Evolutionary conservation across 2,329 filamentous ascomycete species (phyloP).

Genomic region (Alternaria panax): DNA sequence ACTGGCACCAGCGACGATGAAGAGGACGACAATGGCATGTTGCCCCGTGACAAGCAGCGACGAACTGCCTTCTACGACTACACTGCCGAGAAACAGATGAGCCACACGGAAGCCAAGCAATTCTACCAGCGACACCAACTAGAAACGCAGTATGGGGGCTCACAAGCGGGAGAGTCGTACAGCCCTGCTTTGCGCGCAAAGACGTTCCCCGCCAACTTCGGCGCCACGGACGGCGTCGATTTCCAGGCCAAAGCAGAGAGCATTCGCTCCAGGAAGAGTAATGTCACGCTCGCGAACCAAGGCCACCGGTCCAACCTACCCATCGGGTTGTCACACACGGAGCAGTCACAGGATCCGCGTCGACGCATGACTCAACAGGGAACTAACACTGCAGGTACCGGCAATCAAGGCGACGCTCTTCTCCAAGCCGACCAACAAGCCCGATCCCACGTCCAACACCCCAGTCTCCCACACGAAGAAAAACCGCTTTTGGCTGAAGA

Average conservation of each 20-base stretch:
- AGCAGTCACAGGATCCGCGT: constrained; percentile 39
- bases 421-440: constrained; percentile 59
- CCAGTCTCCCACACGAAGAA: constrained; percentile 61
- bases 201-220: constrained; percentile 53
- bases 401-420: constrained; percentile 38
- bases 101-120: constrained; percentile 90
- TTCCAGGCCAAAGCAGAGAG: constrained; percentile 51
- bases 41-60: constrained; percentile 61
- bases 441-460: constrained; percentile 59
- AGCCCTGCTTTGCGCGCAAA: constrained; percentile 55
- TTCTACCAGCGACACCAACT: constrained; percentile 91
- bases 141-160: constrained; percentile 59
- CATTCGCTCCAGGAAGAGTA: constrained; percentile 53
- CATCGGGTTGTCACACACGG: constrained; percentile 39
- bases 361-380: constrained; percentile 26
- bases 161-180: constrained; percentile 48
- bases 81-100: constrained; percentile 91
- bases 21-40: constrained; percentile 45
- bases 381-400: constrained; percentile 18
- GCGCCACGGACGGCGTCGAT: constrained; percentile 45
- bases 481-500: constrained; percentile 63
- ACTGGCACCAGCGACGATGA: constrained; percentile 37
- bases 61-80: constrained; percentile 93
- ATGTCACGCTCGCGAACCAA: constrained; percentile 39
- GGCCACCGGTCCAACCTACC: constrained; percentile 36